Conservation (phyloP, 169 alveolate genomes). For the Babesia divergens region DNA sequence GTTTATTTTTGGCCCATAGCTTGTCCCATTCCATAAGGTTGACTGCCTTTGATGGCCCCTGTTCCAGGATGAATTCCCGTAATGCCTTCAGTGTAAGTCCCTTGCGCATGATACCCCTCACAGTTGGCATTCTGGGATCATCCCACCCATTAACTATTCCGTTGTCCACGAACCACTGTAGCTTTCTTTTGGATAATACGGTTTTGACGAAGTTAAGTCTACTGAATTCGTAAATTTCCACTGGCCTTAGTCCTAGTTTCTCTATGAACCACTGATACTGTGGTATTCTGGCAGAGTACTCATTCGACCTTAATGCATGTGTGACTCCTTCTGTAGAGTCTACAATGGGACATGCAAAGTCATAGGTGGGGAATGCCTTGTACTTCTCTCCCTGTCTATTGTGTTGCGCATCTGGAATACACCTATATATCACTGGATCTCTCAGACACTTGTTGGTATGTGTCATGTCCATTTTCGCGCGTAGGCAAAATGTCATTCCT, state of each 20-base stretch:
- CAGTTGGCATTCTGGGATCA: constrained; percentile 98
- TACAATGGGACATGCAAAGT: constrained; percentile 98
- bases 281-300: constrained; percentile 94
- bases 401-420: constrained; percentile 88
- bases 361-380: constrained; percentile 98
- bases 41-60: constrained; percentile 96
- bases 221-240: constrained; percentile 92
- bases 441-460: constrained; percentile 93
- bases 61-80: constrained; percentile 92
- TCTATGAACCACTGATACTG: constrained; percentile 93
- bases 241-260: constrained; percentile 84
- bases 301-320: constrained; percentile 96
- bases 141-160: constrained; percentile 94
- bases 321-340: constrained; percentile 97
- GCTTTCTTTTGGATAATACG: constrained; percentile 93
- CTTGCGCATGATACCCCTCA: constrained; percentile 96
- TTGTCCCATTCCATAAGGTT: constrained; percentile 99
- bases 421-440: constrained; percentile 97
- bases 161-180: constrained; percentile 92
- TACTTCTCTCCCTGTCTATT: constrained; percentile 90
- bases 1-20: constrained; percentile 96
- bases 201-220: constrained; percentile 91
- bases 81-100: constrained; percentile 97
- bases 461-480: constrained; percentile 96
- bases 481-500: constrained; percentile 90